Evolutionary conservation across 164 flowering plant genomes (phyloP), one percentile per base, ranked within the genome.

Genomic region (Litsea cubeba): DNA sequence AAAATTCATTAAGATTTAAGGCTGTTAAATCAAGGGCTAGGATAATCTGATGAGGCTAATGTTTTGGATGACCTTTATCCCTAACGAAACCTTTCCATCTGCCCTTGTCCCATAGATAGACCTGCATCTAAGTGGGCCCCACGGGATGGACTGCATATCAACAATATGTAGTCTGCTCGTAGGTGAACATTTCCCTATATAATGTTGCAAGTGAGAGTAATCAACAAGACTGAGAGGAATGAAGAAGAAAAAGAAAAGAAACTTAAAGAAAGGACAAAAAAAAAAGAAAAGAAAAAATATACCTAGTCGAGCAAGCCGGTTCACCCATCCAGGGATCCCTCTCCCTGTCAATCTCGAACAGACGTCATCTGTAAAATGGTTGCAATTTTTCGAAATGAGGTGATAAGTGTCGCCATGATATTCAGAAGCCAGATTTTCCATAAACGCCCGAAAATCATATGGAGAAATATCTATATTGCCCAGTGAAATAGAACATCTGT

Each of bases 371-470:
- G 93, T 87, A 65, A 93, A 93, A 80, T 93, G 97, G 79, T 93
- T 91, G 88, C 97, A 93, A 62, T 93, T 93, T 83, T 90, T 93
- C 60, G 91, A 81, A 54, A 93, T 90, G 74, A 93, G 90, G 79
- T 93, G 91, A 81, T 91, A 93, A 15, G 96, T 91, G 78, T 93
- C 94, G 32, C 97, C 97, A 80, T 93, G 94, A 79, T 90, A 91
- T 76, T 93, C 90, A 50, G 91, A 75, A 63, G 96, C 96, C 72
- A 83, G 60, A 66, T 66, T 77, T 82, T 88, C 94, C 75, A 90
- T 82, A 74, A 88, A 91, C 67, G 71, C 64, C 14, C 89, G 85
- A 68, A 90, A 88, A 50, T 90, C 97, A 12, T 86, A 70, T 2
- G 86, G 83, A 12, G 87, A 82, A 88, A 90, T 80, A 26, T 71